Evolutionary conservation across 177 flowering plant genomes (phyloP).

Genomic region (Tripterygium wilfordii): DNA sequence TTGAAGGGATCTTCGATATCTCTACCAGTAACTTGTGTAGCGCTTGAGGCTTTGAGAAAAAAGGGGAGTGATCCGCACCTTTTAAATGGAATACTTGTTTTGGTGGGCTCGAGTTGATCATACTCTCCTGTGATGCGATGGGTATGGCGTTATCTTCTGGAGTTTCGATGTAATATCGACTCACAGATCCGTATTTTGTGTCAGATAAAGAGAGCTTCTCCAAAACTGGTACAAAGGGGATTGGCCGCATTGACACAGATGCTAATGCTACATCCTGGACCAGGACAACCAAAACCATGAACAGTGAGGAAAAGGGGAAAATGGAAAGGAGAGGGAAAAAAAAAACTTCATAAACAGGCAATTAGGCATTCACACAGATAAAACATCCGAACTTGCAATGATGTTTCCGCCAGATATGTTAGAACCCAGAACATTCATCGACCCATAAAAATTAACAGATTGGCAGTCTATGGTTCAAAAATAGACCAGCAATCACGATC

Average conservation of each 20-base stretch:
- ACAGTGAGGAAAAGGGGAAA: not conserved
- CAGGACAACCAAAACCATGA: constrained; percentile 6
- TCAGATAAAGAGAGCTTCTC: constrained; percentile 82
- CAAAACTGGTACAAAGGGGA: constrained; percentile 83
- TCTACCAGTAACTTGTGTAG: constrained; percentile 76
- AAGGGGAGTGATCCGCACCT: constrained; percentile 95
- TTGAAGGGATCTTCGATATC: constrained; percentile 48
- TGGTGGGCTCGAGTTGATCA: constrained; percentile 70
- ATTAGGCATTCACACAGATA: too few relatives aligned
- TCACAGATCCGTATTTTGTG: constrained; percentile 65
- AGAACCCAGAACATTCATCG: too few relatives aligned
- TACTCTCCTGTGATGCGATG: constrained; percentile 50
- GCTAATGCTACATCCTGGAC: constrained; percentile 87
- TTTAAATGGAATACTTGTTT: constrained; percentile 68
- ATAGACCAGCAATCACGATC: too few relatives aligned
- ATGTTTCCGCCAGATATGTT: too few relatives aligned
- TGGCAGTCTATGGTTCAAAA: too few relatives aligned
- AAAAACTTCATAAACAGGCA: not conserved
- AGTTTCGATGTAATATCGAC: constrained; percentile 82
- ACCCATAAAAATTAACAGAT: too few relatives aligned
- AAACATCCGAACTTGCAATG: too few relatives aligned
- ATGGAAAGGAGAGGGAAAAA: not conserved
- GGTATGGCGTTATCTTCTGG: constrained; percentile 75
- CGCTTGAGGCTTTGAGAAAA: constrained; percentile 97
- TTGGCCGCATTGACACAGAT: constrained; percentile 87